Evolutionary conservation across 176 grass and related monocot species (phyloP).

Genomic region (Zizania latifolia): DNA sequence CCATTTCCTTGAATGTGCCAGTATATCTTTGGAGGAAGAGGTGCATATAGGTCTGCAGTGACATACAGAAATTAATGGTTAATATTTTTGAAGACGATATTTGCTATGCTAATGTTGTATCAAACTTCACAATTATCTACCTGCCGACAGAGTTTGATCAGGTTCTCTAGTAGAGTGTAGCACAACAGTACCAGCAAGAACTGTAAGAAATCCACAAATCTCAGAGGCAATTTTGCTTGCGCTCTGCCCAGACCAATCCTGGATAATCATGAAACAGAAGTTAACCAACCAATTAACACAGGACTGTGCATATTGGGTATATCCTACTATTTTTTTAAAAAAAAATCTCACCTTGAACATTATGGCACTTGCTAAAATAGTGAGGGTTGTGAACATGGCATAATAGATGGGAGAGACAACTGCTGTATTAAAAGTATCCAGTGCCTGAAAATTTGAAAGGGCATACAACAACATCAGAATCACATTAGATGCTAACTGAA

Average conservation of each 20-base stretch:
- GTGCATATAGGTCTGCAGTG: conserved; percentile 66
- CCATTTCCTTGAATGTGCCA: conserved; percentile 94
- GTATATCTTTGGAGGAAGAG: conserved; percentile 80
- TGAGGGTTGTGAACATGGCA: conserved; percentile 97
- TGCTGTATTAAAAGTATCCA: conserved; percentile 98
- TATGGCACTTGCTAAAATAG: conserved; percentile 94
- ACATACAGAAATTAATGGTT: background rate
- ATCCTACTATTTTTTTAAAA: background rate
- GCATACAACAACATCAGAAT: background rate
- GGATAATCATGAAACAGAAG: conserved; percentile 5
- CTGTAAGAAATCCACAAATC: conserved; percentile 87
- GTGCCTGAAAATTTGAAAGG: conserved; percentile 48
- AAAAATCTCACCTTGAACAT: conserved; percentile 84
- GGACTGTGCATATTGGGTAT: background rate
- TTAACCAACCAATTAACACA: background rate
- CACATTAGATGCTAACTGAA: background rate
- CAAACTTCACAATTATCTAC: conserved; percentile 31
- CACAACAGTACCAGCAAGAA: conserved; percentile 80
- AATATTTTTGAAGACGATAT: background rate
- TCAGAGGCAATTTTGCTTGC: conserved; percentile 82
- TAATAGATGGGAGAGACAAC: conserved; percentile 95
- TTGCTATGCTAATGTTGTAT: background rate
- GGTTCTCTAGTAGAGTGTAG: conserved; percentile 86
- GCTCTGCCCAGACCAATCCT: conserved; percentile 98
- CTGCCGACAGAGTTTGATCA: conserved; percentile 59